Evolutionary conservation across 2,329 filamentous ascomycete species (phyloP), one percentile per base, ranked within the genome.

Genomic region (Tolypocladium cylindrosporum): DNA sequence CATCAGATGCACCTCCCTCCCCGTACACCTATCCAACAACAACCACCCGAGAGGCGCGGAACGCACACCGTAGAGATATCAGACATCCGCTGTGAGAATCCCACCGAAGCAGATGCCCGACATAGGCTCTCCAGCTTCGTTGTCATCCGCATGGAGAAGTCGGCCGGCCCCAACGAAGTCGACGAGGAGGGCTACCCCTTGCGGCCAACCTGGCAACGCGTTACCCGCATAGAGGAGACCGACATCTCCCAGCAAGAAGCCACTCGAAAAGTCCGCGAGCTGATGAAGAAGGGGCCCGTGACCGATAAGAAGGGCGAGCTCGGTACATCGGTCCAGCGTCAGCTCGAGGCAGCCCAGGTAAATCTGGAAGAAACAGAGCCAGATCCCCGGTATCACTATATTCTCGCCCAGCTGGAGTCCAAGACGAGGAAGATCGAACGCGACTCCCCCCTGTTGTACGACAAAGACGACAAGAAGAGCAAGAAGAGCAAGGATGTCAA

Each of bases 371-470:
- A 56, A 2, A 42, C 43, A 5, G 75, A 80, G 19, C 56, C 45
- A 3, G 75, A 80, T 42, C 57, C 50, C 2, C 71, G 72, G 7
- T 81, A 69, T 58, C 63, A 70, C 34, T 76, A 75, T 59, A 67
- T 68, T 19, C 65, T 82, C 5, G 74, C 68, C 16, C 79, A 81
- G 63, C 65, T 81, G 8, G 74, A 79, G 42, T 72, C 72, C 34
- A 68, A 73, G 57, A 62, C 72, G 4, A 71, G 65, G 56, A 63
- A 64, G 42, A 61, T 72, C 27, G 61, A 62, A 14, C 62, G 65
- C 5, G 50, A 39, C 43, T 14, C 10, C 34, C 58, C 40, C 48
- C 31, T n/a, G 55, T 60, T 27, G 40, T 16, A 45, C 37, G 14
- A 39, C 58, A 62, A 19, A 48, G 48, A 61, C 31, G 52, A 42